phyloP scores from a whole-genome alignment of 768 basidiomycete species.

The Leccinum rimulosum region DNA sequence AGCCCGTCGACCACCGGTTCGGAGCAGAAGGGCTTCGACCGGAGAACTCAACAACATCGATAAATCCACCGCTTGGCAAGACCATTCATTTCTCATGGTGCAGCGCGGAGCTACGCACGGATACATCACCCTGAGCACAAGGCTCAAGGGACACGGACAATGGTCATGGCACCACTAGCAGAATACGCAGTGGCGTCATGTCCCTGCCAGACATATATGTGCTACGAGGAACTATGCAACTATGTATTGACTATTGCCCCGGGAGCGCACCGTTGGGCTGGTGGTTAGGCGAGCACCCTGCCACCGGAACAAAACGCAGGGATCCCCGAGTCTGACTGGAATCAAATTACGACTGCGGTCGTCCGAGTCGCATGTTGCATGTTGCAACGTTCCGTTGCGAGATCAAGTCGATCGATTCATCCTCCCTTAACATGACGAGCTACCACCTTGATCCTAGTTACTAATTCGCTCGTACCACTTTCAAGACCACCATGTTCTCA shows the following conservation, averaged over 20 bases:
- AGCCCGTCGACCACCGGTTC: background rate
- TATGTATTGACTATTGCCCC: conserved; percentile 7
- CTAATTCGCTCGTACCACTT: background rate
- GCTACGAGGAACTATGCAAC: conserved; percentile 1
- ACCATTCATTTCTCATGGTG: conserved; percentile 18
- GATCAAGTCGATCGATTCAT: conserved; percentile 3
- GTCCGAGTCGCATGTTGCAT: background rate
- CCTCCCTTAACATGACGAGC: background rate
- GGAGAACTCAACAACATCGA: background rate
- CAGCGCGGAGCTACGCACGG: conserved; percentile 18
- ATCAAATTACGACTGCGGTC: background rate
- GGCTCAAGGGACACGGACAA: conserved; percentile 1
- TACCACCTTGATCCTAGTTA: background rate
- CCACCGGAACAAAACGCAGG: background rate
- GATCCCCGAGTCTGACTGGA: background rate
- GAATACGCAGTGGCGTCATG: conserved; percentile 27
- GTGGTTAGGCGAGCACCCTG: background rate
- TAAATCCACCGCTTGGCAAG: background rate
- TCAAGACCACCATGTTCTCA: background rate
- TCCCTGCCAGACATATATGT: conserved; percentile 8
- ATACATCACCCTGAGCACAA: conserved; percentile 22
- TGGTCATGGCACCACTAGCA: background rate
- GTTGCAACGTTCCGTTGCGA: background rate
- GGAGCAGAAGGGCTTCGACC: background rate
- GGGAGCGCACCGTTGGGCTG: conserved; percentile 2